Base-by-base conservation (phyloP, 2,329 filamentous ascomycete genomes). In the Talaromyces funiculosus region DNA sequence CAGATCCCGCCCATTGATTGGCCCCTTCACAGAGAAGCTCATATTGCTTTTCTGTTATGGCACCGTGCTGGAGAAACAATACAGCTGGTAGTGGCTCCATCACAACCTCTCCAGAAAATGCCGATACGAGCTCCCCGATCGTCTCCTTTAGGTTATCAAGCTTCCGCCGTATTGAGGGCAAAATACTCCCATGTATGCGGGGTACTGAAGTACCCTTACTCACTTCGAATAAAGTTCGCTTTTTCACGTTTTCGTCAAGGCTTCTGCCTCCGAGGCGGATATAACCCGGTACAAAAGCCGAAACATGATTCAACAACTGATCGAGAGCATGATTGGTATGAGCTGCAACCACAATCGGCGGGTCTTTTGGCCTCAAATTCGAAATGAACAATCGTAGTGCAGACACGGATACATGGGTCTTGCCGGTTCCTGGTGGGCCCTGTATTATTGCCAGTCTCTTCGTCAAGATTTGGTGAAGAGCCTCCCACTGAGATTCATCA, bases 301-400 rank as follows among this genome's bases (percentile, higher is more conserved):
- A 78, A 16, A 91, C 80, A 59, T 87, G 84, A 0, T 77, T 75
- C 0, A 96, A 78, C 0, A 97, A 78, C 69, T 96, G 92, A 66
- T 97, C 92, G 0, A 96, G 77, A 0, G 92, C 92, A 72, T 96
- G 91, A 62, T 97, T 97, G 0, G 92, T 97, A 67, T 96, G 91
- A 7, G 90, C 91, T 0, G 91, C 84, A 3, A 96, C 80, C 20
- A 96, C 81, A 31, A 97, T 86, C 0, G 90, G 90, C 8, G 86
- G 82, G 61, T 87, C 84, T 0, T 74, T 78, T 1, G 69, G 67
- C 2, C 72, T 70, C 67, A 84, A 80, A 57, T 88, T 90, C 1
- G 80, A 73, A 0, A 90, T 77, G 57, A 92, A 77, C 1, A 87
- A 79, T 51, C 83, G 84, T 9, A 97, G 72, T 0, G 88, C 88